Conservation (phyloP, 2,329 filamentous ascomycete species). For the Alternaria consortialis region DNA sequence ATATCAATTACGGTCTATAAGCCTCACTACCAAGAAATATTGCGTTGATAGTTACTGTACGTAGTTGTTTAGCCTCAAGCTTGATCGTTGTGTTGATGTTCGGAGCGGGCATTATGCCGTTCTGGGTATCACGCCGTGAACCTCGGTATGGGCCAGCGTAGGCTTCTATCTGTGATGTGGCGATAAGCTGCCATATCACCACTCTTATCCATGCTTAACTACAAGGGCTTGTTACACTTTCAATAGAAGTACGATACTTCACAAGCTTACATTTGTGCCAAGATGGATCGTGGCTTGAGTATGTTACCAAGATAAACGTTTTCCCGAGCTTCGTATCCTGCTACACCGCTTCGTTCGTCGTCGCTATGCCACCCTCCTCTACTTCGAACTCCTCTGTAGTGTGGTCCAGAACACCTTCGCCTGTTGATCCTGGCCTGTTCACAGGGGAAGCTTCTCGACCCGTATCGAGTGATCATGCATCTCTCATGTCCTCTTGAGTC, state of each 20-base stretch:
- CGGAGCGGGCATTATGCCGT: background rate
- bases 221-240: background rate
- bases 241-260: background rate
- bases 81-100: background rate
- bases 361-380: background rate
- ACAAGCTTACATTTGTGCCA: background rate
- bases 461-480: background rate
- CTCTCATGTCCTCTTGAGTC: background rate
- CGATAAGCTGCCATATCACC: conserved; percentile 2
- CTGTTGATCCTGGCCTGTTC: no score
- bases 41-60: background rate
- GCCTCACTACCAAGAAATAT: background rate
- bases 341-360: background rate
- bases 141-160: background rate
- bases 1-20: background rate
- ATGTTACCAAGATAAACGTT: background rate
- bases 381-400: background rate
- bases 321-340: background rate
- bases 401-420: background rate
- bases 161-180: background rate
- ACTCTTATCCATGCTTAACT: background rate
- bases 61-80: background rate
- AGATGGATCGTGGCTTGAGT: background rate
- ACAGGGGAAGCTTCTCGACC: background rate
- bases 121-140: conserved; percentile 1